Base-by-base conservation (phyloP, 108 stramenopile genomes). In the Conticribra guillardii region DNA sequence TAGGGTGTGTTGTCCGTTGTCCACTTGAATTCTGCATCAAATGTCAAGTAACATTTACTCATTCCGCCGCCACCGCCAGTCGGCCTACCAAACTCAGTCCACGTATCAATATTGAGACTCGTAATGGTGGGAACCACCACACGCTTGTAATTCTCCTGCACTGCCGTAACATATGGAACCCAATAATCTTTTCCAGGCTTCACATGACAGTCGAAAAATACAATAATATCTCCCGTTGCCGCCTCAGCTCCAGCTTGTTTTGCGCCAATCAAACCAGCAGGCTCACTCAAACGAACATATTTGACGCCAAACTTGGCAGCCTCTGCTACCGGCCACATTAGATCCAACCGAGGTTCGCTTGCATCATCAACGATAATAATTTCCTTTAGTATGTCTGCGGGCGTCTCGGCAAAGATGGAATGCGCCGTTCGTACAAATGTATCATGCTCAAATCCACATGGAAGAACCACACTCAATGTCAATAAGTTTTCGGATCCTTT, bases 21-120 rank as follows among this genome's bases (percentile, higher is more conserved):
- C 76, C 70, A 71, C 45, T 79, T 79, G 46, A 79, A 79, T 54
- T 79, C 77, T 2, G 72, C 77, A 54, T 79, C 77, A 34, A 79
- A 79, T 31, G 77, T 79, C 1, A 79, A 44, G 32, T 79, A 79
- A 45, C 77, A 79, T 37, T 79, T 79, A 63, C 71, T 73, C 77
- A 79, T 73, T 49, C 77, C 77, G 22, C 60, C 65, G 21, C 72
- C 72, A 16, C 41, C 17, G 16, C n/a, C 9, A n/a, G 46, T 3
- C 21, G 77, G 77, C 34, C 77, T 44, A 26, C 60, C 56, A 8
- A 59, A 58, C 34, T 79, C 71, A 45, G 61, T 54, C 77, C 77
- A 79, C 0, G 63, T 67, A 56, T 79, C 77, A 18, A 79, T 71
- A 62, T 79, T 60, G 8, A 79, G 71, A 52, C 44, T 72, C 14